Evolutionary conservation across 2,329 filamentous ascomycete genomes (phyloP), one percentile per base, ranked within the genome.

Genomic region (Penicillium hordei): DNA sequence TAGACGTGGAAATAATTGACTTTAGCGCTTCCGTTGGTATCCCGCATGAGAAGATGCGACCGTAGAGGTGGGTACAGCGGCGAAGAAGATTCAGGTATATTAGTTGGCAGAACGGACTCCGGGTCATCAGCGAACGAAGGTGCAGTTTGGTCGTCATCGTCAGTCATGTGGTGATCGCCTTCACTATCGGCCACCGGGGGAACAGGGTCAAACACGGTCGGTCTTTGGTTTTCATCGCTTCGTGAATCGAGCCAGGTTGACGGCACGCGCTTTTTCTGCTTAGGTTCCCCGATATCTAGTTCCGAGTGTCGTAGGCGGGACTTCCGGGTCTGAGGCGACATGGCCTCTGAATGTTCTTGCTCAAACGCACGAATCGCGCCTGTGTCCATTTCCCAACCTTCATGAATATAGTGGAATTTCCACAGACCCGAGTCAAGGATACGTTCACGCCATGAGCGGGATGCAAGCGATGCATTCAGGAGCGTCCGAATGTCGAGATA

Each of bases 1-100:
- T 96, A 99, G 1, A 99, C 81, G 71, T 94, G 91, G 52, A 92
- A 89, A 93, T 93, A 99, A 74, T 95, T 96, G 48, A 97, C 79
- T 66, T 86, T 89, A 2, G 70, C 65, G 3, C 70, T 62, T 10
- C 76, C 76, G 44, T 74, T 70, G 5, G 69, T 62, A 58, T 68
- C 63, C 43, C 69, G 65, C 6, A 70, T 63, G 19, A 75, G 59
- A 4, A 79, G 64, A 13, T 72, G 66, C 1, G 75, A 72, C 48
- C 64, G 69, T 6, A 70, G 51, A 34, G 70, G 63, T 36, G 65
- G 66, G 6, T 62, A 57, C 10, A 61, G 50, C 19, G 66, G 44
- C 1, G 60, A 59, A 12, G 54, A 36, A 39, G 48, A 27, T 42
- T 58, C 60, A n/a, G 58, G 48, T 3, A 58, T 23, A 12, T 62